These are phyloP conservation scores for Neurospora crassa DNA, from an alignment of 2,329 filamentous ascomycete species.

Conservation along the genomic window DNA sequence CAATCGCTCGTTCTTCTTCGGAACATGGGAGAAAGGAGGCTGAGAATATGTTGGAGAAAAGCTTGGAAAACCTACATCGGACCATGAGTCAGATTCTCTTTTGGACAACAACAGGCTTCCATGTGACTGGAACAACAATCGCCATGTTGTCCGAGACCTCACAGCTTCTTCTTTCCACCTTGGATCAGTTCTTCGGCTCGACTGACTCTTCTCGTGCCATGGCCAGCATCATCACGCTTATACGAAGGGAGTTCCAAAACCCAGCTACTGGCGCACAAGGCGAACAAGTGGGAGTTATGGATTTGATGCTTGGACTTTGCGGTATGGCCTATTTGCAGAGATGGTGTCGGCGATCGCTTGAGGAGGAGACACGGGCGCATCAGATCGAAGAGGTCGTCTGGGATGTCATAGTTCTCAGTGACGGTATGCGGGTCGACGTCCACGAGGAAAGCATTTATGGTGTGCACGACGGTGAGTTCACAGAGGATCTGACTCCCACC, in stretches of 20 bases:
- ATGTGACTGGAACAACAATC: conserved; percentile 45
- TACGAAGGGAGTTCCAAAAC: conserved; percentile 55
- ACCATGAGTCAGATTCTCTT: conserved; percentile 51
- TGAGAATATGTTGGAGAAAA: conserved; percentile 46
- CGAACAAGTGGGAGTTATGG: conserved; percentile 50
- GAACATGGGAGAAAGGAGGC: conserved; percentile 41
- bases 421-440: conserved; percentile 49
- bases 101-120: conserved; percentile 51
- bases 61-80: conserved; percentile 45
- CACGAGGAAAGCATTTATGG: conserved; percentile 29
- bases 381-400: conserved; percentile 50
- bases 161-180: conserved; percentile 45
- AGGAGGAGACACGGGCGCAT: conserved; percentile 37
- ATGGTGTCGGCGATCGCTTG: conserved; percentile 41
- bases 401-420: conserved; percentile 55
- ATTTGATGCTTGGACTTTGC: conserved; percentile 51
- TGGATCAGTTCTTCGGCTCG: conserved; percentile 57
- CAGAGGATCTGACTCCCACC: conserved; percentile 4
- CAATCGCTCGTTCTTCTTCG: conserved; percentile 33
- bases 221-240: conserved; percentile 54
- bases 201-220: conserved; percentile 62
- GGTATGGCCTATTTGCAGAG: conserved; percentile 53
- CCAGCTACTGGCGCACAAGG: conserved; percentile 49
- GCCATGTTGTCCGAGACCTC: conserved; percentile 46
- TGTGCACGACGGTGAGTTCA: conserved; percentile 19